Conservation (phyloP, 768 basidiomycete genomes). For the Plicaturopsis crispa region DNA sequence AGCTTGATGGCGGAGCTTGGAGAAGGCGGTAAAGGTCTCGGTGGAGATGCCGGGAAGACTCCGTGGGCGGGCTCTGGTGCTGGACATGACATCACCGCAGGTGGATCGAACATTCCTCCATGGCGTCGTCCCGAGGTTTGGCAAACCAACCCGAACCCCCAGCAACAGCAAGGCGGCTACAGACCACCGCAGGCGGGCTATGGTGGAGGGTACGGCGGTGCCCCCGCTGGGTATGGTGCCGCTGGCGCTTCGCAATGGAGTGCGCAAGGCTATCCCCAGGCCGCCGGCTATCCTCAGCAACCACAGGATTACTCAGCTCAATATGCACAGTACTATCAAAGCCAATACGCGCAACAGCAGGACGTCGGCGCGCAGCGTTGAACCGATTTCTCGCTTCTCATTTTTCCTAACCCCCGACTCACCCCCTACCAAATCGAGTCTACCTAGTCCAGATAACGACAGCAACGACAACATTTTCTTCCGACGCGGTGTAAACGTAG, state of each 20-base stretch:
- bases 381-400: too few relatives aligned
- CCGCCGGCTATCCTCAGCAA: constrained; percentile 31
- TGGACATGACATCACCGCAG: constrained; percentile 43
- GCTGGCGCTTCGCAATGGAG: constrained; percentile 21
- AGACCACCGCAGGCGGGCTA: constrained; percentile 62
- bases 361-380: constrained; percentile 24
- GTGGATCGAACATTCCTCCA: constrained; percentile 77
- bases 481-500: too few relatives aligned
- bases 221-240: constrained; percentile 33
- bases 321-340: constrained; percentile 85
- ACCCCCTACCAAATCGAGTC: too few relatives aligned
- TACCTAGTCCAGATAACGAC: too few relatives aligned
- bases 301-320: constrained; percentile 68
- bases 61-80: constrained; percentile 58
- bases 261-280: constrained; percentile 25
- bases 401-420: too few relatives aligned
- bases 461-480: too few relatives aligned
- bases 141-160: constrained; percentile 40
- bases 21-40: constrained; percentile 58
- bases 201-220: constrained; percentile 36
- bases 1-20: constrained; percentile 97
- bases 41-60: constrained; percentile 45
- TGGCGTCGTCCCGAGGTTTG: constrained; percentile 90
- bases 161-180: constrained; percentile 50
- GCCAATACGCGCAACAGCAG: constrained; percentile 78